Conservation (phyloP, 2,329 filamentous ascomycete genomes). For the Escovopsis sp. region DNA sequence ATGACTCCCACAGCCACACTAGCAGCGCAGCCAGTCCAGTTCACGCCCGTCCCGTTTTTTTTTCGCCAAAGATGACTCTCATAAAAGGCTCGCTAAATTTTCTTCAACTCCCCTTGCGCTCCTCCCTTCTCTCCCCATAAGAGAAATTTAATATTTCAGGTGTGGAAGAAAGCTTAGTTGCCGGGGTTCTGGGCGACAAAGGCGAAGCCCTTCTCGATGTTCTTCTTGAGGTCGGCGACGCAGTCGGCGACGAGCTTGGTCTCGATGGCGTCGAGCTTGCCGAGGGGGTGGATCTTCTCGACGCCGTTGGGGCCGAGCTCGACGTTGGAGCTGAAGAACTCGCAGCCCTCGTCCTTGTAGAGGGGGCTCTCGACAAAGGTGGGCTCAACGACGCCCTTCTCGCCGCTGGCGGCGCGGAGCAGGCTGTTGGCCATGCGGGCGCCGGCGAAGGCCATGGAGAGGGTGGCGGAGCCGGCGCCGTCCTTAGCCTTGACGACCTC, state of each 20-base stretch:
- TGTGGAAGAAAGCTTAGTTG: conserved; percentile 29
- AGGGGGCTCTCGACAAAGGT: conserved; percentile 94
- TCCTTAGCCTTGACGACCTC: conserved; percentile 99
- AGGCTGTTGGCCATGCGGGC: conserved; percentile 74
- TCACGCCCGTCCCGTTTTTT: not conserved
- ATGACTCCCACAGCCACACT: conserved; percentile 1
- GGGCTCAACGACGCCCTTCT: conserved; percentile 91
- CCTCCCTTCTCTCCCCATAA: not conserved
- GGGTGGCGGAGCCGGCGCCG: conserved; percentile 88
- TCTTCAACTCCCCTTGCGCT: conserved; percentile 1
- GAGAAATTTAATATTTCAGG: not conserved
- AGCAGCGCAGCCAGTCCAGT: conserved; percentile 5
- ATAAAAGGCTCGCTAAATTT: not conserved
- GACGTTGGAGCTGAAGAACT: conserved; percentile 93
- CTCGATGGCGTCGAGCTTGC: conserved; percentile 73
- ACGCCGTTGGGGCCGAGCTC: conserved; percentile 95
- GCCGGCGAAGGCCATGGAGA: conserved; percentile 98
- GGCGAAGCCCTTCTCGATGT: conserved; percentile 78
- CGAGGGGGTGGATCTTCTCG: conserved; percentile 80
- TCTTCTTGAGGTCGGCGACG: conserved; percentile 76
- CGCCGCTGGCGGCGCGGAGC: conserved; percentile 80
- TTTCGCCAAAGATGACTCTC: not conserved
- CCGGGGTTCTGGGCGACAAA: conserved; percentile 46
- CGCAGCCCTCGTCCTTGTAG: conserved; percentile 95
- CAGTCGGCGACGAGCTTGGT: conserved; percentile 77